Evolutionary conservation across 495 filamentous ascomycete genomes (phyloP), one percentile per base, ranked within the genome.

Genomic region (Immersiella caudata): DNA sequence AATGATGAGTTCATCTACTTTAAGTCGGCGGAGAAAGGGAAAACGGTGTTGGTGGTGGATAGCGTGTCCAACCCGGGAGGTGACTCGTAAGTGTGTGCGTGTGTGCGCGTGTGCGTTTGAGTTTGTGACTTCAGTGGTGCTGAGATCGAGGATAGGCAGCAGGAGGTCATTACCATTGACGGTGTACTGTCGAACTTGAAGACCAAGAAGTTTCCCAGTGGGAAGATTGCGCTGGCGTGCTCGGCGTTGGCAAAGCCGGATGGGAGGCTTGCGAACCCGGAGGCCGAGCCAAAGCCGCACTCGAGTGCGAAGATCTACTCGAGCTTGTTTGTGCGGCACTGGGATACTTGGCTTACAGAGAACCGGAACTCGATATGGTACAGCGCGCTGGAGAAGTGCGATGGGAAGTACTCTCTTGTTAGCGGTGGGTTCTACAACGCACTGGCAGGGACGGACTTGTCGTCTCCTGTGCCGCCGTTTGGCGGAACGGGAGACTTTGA

Each of bases 171-270:
- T 0, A 83, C 80, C 0, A 86, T 97, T 66, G 81, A 88, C 33
- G 92, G 85, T 4, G 82, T 87, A 0, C 82, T 94, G 3, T 88
- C 84, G n/a, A 90, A 94, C 71, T 76, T 97, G 54, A 97, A 94
- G 69, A 75, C 90, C 36, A 87, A 84, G 33, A 73, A 80, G 20
- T 78, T 93, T 21, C 80, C 86, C 6, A 79, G 87, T 1, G 86
- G 84, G n/a, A 85, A 82, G 56, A 80, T 92, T 69, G 93, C 89
- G 16, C 83, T 97, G 40, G 89, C 89, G 26, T 81, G 92, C 22
- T 87, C 88, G 20, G 88, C 82, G 18, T 74, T 87, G 59, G 83
- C 89, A 0, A 88, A 85, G 51, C 79, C 86, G 12, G 84, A 85
- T 36, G 91, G 90, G 7, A 79, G 84, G 1, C 78, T 89, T 2